Base-by-base conservation (phyloP, 2,329 filamentous ascomycete genomes). In the Proliferodiscus dingleyae region DNA sequence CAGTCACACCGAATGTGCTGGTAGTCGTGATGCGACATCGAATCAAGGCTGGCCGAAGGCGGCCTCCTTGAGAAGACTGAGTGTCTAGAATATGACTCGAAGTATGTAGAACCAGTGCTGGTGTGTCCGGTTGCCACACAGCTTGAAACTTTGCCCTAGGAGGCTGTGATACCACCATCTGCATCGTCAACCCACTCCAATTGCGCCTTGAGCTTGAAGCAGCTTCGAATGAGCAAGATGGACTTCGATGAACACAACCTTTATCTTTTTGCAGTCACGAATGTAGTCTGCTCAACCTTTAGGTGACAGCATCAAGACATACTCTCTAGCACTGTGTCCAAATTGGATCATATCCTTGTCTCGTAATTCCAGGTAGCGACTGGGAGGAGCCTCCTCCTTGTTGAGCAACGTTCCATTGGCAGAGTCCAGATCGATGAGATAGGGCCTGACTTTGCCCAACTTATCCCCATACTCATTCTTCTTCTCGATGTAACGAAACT, bases 381-480 rank as follows among this genome's bases (percentile, higher is more conserved):
- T 86, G 11, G 78, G 74, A 2, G 87, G 85, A 3, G 95, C 69
- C 57, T 71, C 72, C 50, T 87, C 81, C 26, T 81, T 83, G 61
- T 97, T 96, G 54, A 98, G 71, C 46, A 69, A 74, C 2, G 91
- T 96, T 28, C 93, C 91, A 65, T 97, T 96, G 37, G 87, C 87
- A 58, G 89, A 95, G 59, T 96, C 90, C 39, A 98, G 70, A 66
- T 98, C 93, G 53, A 98, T 88, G 7, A 97, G 65, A 68, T 97
- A 98, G 1, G 90, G 90, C 68, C 81, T 85, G 37, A 90, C 86
- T 51, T 74, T 83, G 18, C 87, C 88, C 47, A 83, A 74, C 61
- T 83, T 86, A 63, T 96, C 90, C 18, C 89, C 90, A 63, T 79
- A 94, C 67, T 96, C 89, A 57, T 94, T 89, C 51, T 80, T 80